Evolutionary conservation across 2,329 filamentous ascomycete species (phyloP), one percentile per base, ranked within the genome.

Genomic region (Cladophialophora carrionii): DNA sequence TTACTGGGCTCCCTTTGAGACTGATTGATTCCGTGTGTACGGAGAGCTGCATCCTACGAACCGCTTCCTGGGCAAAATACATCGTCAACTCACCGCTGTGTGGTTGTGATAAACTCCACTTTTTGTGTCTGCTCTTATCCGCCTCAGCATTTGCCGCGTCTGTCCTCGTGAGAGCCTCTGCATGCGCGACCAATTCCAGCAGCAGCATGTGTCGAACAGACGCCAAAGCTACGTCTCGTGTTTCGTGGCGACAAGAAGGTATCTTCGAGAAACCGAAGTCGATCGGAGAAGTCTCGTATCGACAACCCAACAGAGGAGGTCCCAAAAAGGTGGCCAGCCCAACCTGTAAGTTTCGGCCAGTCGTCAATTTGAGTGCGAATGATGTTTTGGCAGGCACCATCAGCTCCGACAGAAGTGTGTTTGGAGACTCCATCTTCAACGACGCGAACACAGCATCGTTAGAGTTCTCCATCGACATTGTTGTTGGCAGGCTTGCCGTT

Each of bases 251-350:
- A 14, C 53, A 54, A 10, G 22, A n/a, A 17, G 61, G 63, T 20
- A 65, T 26, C 14, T 41, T 61, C 10, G 58, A 60, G 48, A 66
- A 66, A 6, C 63, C 68, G 52, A 70, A 66, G 56, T 70, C 68
- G 17, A 69, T 24, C 17, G 59, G 8, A 41, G 65, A 67, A 22
- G 54, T 66, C 22, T 70, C 63, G 34, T 67, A 72, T 43, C 63
- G 61, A 41, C 66, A 68, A 17, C 70, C 70, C 55, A 67, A 68
- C 10, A 68, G 57, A 43, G 70, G 68, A 17, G 67, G 62, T 14
- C 64, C 68, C 20, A 72, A 63, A 26, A 66, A 67, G 14, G 69
- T 71, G 14, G 65, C 66, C 4, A 69, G 51, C 12, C 62, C 64
- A 46, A 72, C 55, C 43, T 55, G 52, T n/a, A 71, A 24, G 10